Evolutionary conservation across 2,329 filamentous ascomycete species (phyloP).

Genomic region (Hymenoscyphus repandus): DNA sequence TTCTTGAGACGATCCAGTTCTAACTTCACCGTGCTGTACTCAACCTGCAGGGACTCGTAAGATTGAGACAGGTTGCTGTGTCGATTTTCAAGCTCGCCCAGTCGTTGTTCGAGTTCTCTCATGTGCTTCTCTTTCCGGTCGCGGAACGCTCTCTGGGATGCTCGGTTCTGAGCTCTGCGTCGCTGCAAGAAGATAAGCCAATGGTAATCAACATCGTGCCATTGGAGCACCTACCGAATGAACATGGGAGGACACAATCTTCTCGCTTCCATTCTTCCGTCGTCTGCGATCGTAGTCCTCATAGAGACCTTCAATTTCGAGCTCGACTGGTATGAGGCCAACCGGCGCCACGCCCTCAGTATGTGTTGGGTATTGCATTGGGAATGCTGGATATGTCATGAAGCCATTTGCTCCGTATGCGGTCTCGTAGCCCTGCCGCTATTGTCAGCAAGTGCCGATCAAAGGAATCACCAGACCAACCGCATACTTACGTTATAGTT

Average conservation of each 20-base stretch:
- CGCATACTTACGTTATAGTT: slow-evolving; percentile 25
- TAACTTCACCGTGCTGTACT: slow-evolving; percentile 29
- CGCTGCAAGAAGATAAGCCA: slow-evolving; percentile 4
- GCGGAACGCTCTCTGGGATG: slow-evolving; percentile 55
- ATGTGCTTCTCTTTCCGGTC: slow-evolving; percentile 62
- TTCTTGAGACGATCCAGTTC: slow-evolving; percentile 28
- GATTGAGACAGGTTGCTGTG: slow-evolving; percentile 51
- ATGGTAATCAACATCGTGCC: not conserved
- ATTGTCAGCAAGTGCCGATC: slow-evolving; percentile 8
- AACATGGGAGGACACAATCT: slow-evolving; percentile 29
- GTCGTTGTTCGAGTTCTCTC: slow-evolving; percentile 54
- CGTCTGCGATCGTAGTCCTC: slow-evolving; percentile 31
- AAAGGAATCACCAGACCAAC: not conserved
- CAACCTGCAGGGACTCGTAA: slow-evolving; percentile 43
- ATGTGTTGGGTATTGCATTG: slow-evolving; percentile 26
- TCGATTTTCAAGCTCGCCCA: slow-evolving; percentile 47
- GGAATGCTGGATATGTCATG: slow-evolving; percentile 27
- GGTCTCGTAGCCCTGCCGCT: slow-evolving; percentile 22
- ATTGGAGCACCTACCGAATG: slow-evolving; percentile 27
- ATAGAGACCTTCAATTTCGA: slow-evolving; percentile 31
- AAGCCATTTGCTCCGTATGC: slow-evolving; percentile 23
- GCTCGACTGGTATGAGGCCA: slow-evolving; percentile 29
- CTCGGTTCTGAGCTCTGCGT: slow-evolving; percentile 25
- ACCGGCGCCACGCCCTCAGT: slow-evolving; percentile 21
- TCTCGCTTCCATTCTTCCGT: slow-evolving; percentile 27